Evolutionary conservation across 305 asterid species (phyloP).

Genomic region (Ilex paraguariensis): DNA sequence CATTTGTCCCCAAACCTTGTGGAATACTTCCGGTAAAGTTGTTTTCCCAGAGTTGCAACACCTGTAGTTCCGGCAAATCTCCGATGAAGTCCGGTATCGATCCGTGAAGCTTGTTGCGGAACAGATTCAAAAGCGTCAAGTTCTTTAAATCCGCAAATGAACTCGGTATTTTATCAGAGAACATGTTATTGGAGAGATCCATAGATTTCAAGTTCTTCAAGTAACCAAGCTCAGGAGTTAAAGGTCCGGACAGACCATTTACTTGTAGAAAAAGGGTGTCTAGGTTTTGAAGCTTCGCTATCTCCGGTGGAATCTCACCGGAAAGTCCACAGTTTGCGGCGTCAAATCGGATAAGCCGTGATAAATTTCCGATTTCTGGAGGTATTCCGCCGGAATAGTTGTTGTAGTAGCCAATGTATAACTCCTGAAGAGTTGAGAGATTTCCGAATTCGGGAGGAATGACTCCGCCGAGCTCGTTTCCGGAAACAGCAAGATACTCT

Average conservation of each 20-base stretch:
- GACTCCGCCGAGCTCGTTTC: constrained; percentile 60
- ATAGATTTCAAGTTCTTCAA: constrained; percentile 62
- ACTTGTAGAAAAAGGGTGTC: constrained; percentile 85
- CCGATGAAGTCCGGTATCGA: constrained; percentile 73
- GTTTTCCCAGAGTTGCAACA: constrained; percentile 86
- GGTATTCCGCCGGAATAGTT: constrained; percentile 73
- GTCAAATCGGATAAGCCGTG: constrained; percentile 51
- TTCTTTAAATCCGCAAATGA: constrained; percentile 59
- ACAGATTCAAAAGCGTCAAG: constrained; percentile 68
- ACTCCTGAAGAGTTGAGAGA: constrained; percentile 48
- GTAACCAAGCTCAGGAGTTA: constrained; percentile 61
- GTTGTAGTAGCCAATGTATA: constrained; percentile 75
- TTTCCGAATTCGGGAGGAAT: constrained; percentile 76
- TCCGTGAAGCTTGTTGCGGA: constrained; percentile 77
- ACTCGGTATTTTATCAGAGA: constrained; percentile 71
- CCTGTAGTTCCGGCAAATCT: constrained; percentile 69
- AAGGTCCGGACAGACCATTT: constrained; percentile 52
- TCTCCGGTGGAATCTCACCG: constrained; percentile 71
- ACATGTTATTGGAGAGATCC: constrained; percentile 76
- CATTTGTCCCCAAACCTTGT: constrained; percentile 56
- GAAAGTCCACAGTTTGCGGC: constrained; percentile 76
- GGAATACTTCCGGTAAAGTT: constrained; percentile 87
- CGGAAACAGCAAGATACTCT: constrained; percentile 76
- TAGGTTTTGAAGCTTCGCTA: constrained; percentile 56
- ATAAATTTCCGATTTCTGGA: constrained; percentile 65